A percentile compares a stretch with the other conserved stretches of the same genome.
Evolutionary conservation across 805 yeast species (phyloP).

Genomic region (Lipomyces yamadae): DNA sequence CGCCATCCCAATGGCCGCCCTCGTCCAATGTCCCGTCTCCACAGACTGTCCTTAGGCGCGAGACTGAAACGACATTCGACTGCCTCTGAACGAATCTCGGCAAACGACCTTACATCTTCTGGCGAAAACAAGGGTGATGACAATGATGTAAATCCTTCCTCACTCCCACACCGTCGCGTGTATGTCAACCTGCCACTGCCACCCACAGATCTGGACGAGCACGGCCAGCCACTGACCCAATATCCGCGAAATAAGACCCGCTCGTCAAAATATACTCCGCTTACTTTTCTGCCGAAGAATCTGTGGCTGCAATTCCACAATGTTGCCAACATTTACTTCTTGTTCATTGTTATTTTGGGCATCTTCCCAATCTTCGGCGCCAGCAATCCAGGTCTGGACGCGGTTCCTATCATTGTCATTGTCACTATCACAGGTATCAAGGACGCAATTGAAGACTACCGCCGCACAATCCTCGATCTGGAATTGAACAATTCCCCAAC

Average conservation of each 20-base stretch:
- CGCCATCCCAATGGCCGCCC: conserved; percentile 31
- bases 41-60: conserved; percentile 31
- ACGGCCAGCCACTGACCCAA: conserved; percentile 60
- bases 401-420: conserved; percentile 81
- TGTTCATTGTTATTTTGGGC: conserved; percentile 68
- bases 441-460: conserved; percentile 78
- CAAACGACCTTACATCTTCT: conserved; percentile 10
- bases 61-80: conserved; percentile 14
- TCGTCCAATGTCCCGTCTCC: conserved; percentile 31
- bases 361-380: conserved; percentile 76
- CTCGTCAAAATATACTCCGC: conserved; percentile 93
- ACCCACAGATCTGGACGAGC: conserved; percentile 51
- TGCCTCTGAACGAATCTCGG: conserved; percentile 10
- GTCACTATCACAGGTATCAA: conserved; percentile 73
- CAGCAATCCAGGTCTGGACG: conserved; percentile 70
- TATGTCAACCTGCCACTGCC: conserved; percentile 60
- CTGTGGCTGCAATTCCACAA: conserved; percentile 78
- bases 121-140: conserved; percentile 33
- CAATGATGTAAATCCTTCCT: conserved; percentile 20
- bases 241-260: conserved; percentile 91
- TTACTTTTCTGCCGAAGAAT: conserved; percentile 86
- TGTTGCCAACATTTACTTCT: conserved; percentile 87
- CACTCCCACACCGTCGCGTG: conserved; percentile 48
- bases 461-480: conserved; percentile 65
- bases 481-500: conserved; percentile 72